phyloP scores from a whole-genome alignment of 352 stramenopile genomes.

The Phytophthora melonis region DNA sequence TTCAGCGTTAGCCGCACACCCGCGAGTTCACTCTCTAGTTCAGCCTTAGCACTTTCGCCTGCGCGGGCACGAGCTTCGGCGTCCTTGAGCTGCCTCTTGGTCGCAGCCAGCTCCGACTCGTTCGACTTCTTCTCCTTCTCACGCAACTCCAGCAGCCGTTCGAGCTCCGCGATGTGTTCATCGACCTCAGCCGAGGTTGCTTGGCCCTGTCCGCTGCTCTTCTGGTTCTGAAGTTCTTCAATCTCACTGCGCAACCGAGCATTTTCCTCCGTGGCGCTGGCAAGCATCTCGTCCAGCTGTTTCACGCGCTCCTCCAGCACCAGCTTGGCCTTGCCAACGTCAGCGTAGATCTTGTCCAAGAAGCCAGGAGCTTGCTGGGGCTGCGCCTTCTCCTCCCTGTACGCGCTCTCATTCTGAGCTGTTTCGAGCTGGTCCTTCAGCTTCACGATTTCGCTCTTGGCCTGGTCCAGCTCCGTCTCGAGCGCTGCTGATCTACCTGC shows the following conservation, averaged over 20 bases:
- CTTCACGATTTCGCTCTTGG: conserved; percentile 47
- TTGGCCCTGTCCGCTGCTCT: conserved; percentile 17
- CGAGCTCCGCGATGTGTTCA: conserved; percentile 28
- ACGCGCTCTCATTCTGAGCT: conserved; percentile 20
- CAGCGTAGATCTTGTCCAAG: conserved; percentile 84
- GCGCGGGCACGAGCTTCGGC: conserved; percentile 25
- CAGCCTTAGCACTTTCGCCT: conserved; percentile 11
- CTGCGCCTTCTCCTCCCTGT: conserved; percentile 23
- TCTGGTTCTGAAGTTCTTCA: conserved; percentile 32
- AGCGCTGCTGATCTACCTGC: conserved; percentile 42
- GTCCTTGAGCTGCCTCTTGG: conserved; percentile 41
- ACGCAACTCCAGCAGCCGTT: conserved; percentile 29
- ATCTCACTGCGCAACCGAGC: conserved; percentile 50
- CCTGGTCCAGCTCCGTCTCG: conserved; percentile 47
- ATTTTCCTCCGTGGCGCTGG: conserved; percentile 63
- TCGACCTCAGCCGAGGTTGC: conserved; percentile 19
- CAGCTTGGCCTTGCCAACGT: conserved; percentile 83
- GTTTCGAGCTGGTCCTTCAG: conserved; percentile 44
- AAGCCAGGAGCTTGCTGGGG: conserved; percentile 48
- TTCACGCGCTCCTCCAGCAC: conserved; percentile 77
- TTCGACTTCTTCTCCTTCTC: conserved; percentile 35
- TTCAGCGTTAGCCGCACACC: conserved; percentile 38
- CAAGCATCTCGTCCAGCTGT: conserved; percentile 58
- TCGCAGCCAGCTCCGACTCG: conserved; percentile 25
- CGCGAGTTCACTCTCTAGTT: conserved; percentile 37